Evolutionary conservation across 2,329 filamentous ascomycete species (phyloP).

Genomic region (Truncatella angustata): DNA sequence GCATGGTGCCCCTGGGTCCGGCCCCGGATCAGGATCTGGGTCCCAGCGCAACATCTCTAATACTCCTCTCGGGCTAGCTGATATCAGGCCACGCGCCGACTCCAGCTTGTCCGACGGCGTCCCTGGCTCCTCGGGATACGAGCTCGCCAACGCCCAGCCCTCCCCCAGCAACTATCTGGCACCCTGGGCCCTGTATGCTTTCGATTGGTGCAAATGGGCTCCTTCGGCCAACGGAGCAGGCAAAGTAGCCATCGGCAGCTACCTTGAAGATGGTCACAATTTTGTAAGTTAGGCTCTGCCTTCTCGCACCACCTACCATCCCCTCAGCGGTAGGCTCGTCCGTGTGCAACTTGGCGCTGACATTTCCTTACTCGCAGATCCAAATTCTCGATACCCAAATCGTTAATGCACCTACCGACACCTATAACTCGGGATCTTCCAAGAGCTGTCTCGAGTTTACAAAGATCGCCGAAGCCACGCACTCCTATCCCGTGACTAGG

Average conservation of each 20-base stretch:
- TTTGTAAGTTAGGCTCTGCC: conserved; percentile 63
- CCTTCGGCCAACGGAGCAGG: conserved; percentile 77
- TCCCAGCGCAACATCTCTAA: conserved; percentile 69
- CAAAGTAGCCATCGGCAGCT: conserved; percentile 93
- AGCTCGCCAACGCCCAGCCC: conserved; percentile 62
- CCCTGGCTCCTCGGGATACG: conserved; percentile 61
- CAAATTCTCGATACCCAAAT: conserved; percentile 94
- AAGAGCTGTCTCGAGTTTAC: conserved; percentile 84
- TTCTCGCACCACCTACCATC: not conserved
- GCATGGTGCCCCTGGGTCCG: conserved; percentile 54
- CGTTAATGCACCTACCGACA: conserved; percentile 65
- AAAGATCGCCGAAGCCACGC: conserved; percentile 92
- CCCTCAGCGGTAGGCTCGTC: not conserved
- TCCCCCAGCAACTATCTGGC: conserved; percentile 90
- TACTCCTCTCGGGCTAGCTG: conserved; percentile 85
- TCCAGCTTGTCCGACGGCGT: conserved; percentile 73
- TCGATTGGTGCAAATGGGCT: conserved; percentile 99
- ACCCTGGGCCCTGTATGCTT: conserved; percentile 93
- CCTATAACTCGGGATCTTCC: conserved; percentile 66
- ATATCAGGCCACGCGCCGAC: conserved; percentile 85
- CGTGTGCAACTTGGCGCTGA: too few species aligned
- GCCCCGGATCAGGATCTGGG: too few species aligned
- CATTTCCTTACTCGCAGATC: too few species aligned
- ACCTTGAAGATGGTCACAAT: conserved; percentile 96
- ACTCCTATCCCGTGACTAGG: conserved; percentile 94